Base-by-base conservation (phyloP, 495 filamentous ascomycete genomes). In the Aspergillus olivimuriae region DNA sequence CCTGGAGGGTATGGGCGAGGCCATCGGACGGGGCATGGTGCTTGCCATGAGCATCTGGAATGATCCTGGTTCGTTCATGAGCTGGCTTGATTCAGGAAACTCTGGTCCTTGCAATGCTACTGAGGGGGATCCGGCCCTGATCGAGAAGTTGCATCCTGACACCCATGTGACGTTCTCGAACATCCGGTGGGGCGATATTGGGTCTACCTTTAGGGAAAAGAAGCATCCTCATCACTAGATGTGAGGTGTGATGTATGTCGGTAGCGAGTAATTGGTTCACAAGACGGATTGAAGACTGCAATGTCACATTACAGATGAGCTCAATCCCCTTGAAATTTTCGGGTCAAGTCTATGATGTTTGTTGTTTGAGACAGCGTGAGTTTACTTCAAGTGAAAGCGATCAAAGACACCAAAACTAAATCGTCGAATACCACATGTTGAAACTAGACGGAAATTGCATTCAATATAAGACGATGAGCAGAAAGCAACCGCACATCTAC, bases 11-110 rank as follows among this genome's bases (percentile, higher is more conserved):
- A 63, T 63, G 48, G 60, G 61, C 2, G 47, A 50, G 8, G 61
- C 63, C 0, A 45, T 87, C 23, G 61, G 46, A 0, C 55, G 77
- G 0, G 81, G 82, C 2, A 86, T 87, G 81, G 79, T 83, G 1
- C 55, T 85, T n/a, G 68, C 73, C 1, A 73, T 85, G 50, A 75
- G 69, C 47, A 71, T 86, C 43, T 85, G 81, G 81, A 78, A 76
- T 60, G 78, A 79, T 41, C 56, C 61, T 12, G 62, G 68, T n/a
- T 60, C 62, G 2, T 74, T 69, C 55, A 84, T 84, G 82, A 68
- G 68, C 32, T 85, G 81, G 80, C 58, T 86, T 10, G 82, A 85
- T 52, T 62, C 68, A 32, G 66, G 62, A 5, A 60, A 45, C 47
- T 63, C 74, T 15, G 81, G 82, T 2, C 80, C 81, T 20, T 86